Evolutionary conservation across 1,284 basidiomycete genomes (phyloP).

Genomic region (Ganoderma sinense): DNA sequence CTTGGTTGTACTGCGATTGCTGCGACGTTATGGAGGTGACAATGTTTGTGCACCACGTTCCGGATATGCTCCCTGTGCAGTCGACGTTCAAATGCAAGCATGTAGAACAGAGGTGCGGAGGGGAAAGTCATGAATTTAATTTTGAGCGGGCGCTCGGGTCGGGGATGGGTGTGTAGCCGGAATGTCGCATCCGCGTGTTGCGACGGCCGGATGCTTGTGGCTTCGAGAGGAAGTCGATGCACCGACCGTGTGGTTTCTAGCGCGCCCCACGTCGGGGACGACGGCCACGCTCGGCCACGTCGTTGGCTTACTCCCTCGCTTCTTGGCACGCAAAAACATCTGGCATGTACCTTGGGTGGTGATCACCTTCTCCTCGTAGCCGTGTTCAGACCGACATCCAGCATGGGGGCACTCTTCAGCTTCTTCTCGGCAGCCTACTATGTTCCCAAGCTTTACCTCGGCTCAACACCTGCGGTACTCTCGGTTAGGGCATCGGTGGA

Average conservation of each 20-base stretch:
- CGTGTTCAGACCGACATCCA: not conserved
- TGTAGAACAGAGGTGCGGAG: not conserved
- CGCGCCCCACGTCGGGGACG: slow-evolving; percentile 8
- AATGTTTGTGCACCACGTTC: not conserved
- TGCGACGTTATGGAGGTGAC: not conserved
- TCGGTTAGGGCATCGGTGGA: slow-evolving; percentile 47
- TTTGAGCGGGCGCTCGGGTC: slow-evolving; percentile 7
- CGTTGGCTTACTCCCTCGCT: not conserved
- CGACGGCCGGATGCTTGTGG: slow-evolving; percentile 2
- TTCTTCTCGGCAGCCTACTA: slow-evolving; percentile 32
- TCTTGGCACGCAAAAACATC: not conserved
- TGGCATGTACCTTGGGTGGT: slow-evolving; percentile 8
- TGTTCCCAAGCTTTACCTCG: slow-evolving; percentile 44
- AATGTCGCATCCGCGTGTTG: not conserved
- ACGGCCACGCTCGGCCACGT: slow-evolving; percentile 5
- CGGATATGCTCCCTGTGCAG: not conserved
- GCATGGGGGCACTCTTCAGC: slow-evolving; percentile 43
- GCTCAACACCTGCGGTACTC: slow-evolving; percentile 47
- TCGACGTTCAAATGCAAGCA: not conserved
- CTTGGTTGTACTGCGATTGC: slow-evolving; percentile 4
- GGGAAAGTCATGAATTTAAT: too few relatives aligned
- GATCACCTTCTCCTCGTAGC: not conserved
- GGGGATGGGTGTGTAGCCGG: slow-evolving; percentile 7
- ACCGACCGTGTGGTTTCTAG: slow-evolving; percentile 6
- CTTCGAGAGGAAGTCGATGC: slow-evolving; percentile 1